Conservation (phyloP, 805 yeast genomes). For the Nakazawaea laoshanensis region DNA sequence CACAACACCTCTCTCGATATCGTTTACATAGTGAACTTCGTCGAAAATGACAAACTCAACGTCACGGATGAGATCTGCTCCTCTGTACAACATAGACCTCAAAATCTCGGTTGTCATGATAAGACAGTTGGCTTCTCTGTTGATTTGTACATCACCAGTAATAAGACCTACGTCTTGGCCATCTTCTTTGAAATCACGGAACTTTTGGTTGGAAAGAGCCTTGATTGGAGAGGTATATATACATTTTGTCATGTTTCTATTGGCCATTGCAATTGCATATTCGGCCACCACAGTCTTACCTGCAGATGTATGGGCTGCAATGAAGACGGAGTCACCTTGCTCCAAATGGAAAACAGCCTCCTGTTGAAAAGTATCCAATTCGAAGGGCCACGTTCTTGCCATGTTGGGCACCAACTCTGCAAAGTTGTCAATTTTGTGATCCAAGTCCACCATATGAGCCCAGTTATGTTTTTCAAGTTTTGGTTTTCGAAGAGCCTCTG, state of each 20-base stretch:
- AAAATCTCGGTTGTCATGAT: constrained; percentile 98
- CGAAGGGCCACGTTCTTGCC: constrained; percentile 93
- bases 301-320: constrained; percentile 98
- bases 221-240: constrained; percentile 95
- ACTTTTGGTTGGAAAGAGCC: constrained; percentile 84
- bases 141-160: constrained; percentile 97
- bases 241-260: constrained; percentile 91
- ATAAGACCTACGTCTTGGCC: constrained; percentile 86
- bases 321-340: constrained; percentile 97
- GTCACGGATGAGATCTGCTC: constrained; percentile 93
- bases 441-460: constrained; percentile 93
- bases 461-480: constrained; percentile 41
- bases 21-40: constrained; percentile 97
- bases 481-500: constrained; percentile 4
- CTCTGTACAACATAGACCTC: constrained; percentile 91
- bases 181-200: constrained; percentile 75
- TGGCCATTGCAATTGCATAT: constrained; percentile 95
- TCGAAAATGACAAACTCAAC: constrained; percentile 97
- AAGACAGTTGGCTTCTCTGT: constrained; percentile 91
- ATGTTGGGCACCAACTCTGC: constrained; percentile 84
- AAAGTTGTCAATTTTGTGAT: constrained; percentile 78
- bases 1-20: constrained; percentile 94
- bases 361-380: constrained; percentile 89
- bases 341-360: constrained; percentile 95
- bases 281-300: constrained; percentile 99